Percentiles rank a stretch among this genome's conserved stretches.
phyloP scores from a whole-genome alignment of 441 rosid species.

The Croton laevigatus region DNA sequence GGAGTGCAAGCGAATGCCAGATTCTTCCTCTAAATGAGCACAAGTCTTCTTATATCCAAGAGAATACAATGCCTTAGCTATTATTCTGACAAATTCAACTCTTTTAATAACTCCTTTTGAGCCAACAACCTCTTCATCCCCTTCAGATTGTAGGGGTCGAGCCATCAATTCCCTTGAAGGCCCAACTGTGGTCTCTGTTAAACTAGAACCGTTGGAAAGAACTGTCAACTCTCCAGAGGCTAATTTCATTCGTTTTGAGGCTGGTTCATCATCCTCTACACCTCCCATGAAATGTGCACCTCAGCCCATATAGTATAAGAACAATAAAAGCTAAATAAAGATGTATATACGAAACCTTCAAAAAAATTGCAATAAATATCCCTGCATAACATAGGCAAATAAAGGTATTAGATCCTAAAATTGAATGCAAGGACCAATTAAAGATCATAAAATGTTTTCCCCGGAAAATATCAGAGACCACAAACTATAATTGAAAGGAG shows the following conservation, averaged over 20 bases:
- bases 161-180: slow-evolving; percentile 54
- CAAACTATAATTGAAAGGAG: neutral
- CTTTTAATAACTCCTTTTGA: slow-evolving; percentile 52
- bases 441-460: neutral
- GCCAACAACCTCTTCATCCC: slow-evolving; percentile 55
- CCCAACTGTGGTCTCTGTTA: slow-evolving; percentile 33
- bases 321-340: slow-evolving; percentile 14
- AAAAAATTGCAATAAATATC: slow-evolving; percentile 17
- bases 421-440: neutral
- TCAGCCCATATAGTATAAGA: slow-evolving; percentile 61
- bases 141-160: slow-evolving; percentile 50
- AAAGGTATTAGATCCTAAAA: slow-evolving; percentile 1
- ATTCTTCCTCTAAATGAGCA: slow-evolving; percentile 63
- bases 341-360: slow-evolving; percentile 11
- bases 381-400: slow-evolving; percentile 34
- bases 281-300: slow-evolving; percentile 71
- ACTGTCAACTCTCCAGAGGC: slow-evolving; percentile 39
- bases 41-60: slow-evolving; percentile 60
- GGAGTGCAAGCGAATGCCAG: slow-evolving; percentile 53
- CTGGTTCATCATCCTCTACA: slow-evolving; percentile 69
- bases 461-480: neutral
- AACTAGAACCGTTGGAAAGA: slow-evolving; percentile 46
- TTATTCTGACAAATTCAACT: slow-evolving; percentile 58
- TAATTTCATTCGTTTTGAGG: slow-evolving; percentile 55
- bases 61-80: slow-evolving; percentile 53